Evolutionary conservation across 495 filamentous ascomycete genomes (phyloP), one percentile per base, ranked within the genome.

Genomic region (Durotheca rogersii): DNA sequence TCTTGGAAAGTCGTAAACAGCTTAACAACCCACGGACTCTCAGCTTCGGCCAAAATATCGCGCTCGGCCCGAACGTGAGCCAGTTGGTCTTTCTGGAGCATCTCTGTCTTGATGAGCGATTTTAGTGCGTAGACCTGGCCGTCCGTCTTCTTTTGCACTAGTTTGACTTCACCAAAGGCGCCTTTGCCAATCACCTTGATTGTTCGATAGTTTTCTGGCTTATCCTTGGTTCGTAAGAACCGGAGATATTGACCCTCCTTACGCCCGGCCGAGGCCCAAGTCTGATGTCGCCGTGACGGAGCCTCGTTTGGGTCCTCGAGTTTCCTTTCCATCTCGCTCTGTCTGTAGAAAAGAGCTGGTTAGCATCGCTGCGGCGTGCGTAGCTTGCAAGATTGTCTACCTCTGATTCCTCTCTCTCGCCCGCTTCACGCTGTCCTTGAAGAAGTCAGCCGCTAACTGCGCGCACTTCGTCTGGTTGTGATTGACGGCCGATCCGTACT

Each of bases 1-100:
- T 99, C 93, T 68, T 99, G 93, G 74, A 97, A 99, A 5, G 93
- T 96, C 12, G 92, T 96, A 68, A 88, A 92, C 49, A 99, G 79
- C 76, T 96, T 97, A 56, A 99, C 93, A n/a, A 99, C 85, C 93
- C 93, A 99, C 10, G 92, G 92, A 69, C 92, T 96, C 74, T 99
- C 93, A 6, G 93, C 95, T 64, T 97, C 94, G 21, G 93, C 94
- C 30, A 99, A 74, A 57, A 99, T 96, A 67, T 99, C 93, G 75
- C 93, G 83, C 74, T 99, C 93, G 11, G 93, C 88, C 49, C 95
- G 90, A 39, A 99, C 93, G 72, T 99, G 93, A n/a, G 93, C 93
- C 47, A 99, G 73, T 68, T 99, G 93, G 62, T 99, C 94, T 74
- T 95, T 96, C 77, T 96, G 96, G 75, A 95, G 95, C 93, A 99